Conservation (phyloP, 176 grass and related monocot species). For the Bothriochloa decipiens region DNA sequence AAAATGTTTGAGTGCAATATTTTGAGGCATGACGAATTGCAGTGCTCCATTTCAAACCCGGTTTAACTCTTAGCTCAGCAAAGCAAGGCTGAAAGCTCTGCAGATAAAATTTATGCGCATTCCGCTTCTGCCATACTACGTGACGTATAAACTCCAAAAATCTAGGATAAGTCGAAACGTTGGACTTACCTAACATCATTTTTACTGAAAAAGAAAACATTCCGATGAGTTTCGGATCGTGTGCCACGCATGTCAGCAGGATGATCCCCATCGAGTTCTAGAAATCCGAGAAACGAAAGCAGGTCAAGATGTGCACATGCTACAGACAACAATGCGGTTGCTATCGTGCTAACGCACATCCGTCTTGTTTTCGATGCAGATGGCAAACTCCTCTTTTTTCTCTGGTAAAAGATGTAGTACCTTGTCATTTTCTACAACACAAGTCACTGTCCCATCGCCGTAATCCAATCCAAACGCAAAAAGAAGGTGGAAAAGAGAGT, state of each 20-base stretch:
- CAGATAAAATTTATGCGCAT: background rate
- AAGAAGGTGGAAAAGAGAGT: too few species aligned
- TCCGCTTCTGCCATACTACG: too few species aligned
- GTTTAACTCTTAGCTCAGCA: background rate
- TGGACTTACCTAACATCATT: too few species aligned
- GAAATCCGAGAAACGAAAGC: background rate
- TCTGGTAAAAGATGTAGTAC: background rate
- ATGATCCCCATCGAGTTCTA: background rate
- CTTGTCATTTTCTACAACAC: conserved; percentile 14
- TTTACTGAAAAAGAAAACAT: background rate
- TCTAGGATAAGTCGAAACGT: too few species aligned
- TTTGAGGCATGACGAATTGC: background rate
- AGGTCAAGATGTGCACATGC: background rate
- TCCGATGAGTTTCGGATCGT: conserved; percentile 4
- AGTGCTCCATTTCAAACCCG: background rate
- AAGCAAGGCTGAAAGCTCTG: background rate
- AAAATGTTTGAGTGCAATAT: background rate
- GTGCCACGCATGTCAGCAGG: conserved; percentile 1
- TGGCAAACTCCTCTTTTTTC: background rate
- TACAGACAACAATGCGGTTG: background rate
- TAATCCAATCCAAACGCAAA: background rate
- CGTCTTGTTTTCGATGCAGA: background rate
- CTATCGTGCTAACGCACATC: background rate
- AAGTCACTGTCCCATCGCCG: background rate
- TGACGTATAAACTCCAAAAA: too few species aligned